Conservation (phyloP, 805 yeast species). For the Ogataea corticis region DNA sequence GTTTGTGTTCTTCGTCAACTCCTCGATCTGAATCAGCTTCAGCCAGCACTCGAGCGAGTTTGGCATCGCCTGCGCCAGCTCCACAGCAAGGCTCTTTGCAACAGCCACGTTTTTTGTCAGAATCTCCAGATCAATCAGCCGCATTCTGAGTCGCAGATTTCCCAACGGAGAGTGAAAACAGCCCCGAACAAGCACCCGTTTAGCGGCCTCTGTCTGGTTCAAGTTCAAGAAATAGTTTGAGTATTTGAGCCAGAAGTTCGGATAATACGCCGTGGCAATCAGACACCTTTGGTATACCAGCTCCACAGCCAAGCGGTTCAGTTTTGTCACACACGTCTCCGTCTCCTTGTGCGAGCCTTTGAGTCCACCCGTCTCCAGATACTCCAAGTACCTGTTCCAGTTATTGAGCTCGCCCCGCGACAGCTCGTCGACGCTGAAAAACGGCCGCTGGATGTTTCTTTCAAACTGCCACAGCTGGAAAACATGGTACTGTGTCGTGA, state of each 20-base stretch:
- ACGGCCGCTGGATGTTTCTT: constrained; percentile 39
- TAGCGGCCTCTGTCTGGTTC: constrained; percentile 38
- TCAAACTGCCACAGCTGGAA: constrained; percentile 54
- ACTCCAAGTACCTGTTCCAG: constrained; percentile 62
- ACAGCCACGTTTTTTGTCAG: constrained; percentile 35
- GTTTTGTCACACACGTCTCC: constrained; percentile 19
- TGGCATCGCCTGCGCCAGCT: constrained; percentile 29
- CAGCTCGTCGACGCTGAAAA: constrained; percentile 38
- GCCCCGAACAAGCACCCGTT: constrained; percentile 40
- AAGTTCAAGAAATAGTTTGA: constrained; percentile 41
- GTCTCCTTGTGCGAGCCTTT: constrained; percentile 22
- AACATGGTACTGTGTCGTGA: constrained; percentile 53
- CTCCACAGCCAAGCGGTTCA: constrained; percentile 27
- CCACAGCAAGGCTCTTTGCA: constrained; percentile 39
- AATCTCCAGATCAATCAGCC: constrained; percentile 46
- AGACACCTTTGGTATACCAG: constrained; percentile 51
- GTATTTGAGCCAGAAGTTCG: constrained; percentile 51
- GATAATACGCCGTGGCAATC: constrained; percentile 44
- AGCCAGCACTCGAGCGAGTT: constrained; percentile 40
- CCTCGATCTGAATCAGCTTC: constrained; percentile 45
- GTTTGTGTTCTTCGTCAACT: constrained; percentile 31
- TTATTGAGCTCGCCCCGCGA: constrained; percentile 48
- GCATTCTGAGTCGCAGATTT: constrained; percentile 36
- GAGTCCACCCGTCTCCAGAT: constrained; percentile 42
- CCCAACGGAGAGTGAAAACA: constrained; percentile 29